These are phyloP conservation scores for Aspergillus costaricaensis DNA, from an alignment of 2,329 filamentous ascomycete species.

Conservation along the genomic window DNA sequence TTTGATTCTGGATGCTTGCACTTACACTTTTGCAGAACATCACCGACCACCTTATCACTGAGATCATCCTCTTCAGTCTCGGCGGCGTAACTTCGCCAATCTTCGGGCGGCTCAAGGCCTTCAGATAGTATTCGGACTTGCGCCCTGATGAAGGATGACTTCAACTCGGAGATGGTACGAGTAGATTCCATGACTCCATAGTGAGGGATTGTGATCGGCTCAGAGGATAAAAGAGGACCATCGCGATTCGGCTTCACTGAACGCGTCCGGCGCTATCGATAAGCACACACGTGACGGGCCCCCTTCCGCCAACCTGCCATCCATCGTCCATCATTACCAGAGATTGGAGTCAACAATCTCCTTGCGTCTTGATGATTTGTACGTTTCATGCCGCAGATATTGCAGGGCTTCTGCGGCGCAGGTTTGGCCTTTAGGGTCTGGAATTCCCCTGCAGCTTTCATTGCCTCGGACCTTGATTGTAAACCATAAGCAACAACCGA, in stretches of 20 bases:
- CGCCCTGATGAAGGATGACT: slow-evolving; percentile 53
- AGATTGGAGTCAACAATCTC: background rate
- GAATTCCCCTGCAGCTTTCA: background rate
- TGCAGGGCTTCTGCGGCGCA: background rate
- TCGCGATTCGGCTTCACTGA: background rate
- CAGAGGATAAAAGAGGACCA: background rate
- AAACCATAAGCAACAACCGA: background rate
- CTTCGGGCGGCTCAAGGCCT: slow-evolving; percentile 49
- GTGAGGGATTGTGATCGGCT: slow-evolving; percentile 10
- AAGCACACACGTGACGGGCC: slow-evolving; percentile 18
- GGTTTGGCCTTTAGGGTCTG: background rate
- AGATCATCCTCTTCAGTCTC: slow-evolving; percentile 49
- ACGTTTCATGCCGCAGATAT: background rate
- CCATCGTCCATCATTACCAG: background rate
- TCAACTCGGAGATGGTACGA: slow-evolving; percentile 53
- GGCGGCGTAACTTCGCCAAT: slow-evolving; percentile 47
- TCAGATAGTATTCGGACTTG: slow-evolving; percentile 56
- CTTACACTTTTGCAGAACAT: slow-evolving; percentile 55
- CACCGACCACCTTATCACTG: slow-evolving; percentile 51
- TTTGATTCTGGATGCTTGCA: slow-evolving; percentile 1
- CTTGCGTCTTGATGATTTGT: background rate
- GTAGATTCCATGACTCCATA: slow-evolving; percentile 40
- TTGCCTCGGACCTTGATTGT: background rate
- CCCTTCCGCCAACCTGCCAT: background rate
- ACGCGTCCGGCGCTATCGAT: slow-evolving; percentile 17